Base-by-base conservation (phyloP, 768 basidiomycete species). In the Suillus bovinus region DNA sequence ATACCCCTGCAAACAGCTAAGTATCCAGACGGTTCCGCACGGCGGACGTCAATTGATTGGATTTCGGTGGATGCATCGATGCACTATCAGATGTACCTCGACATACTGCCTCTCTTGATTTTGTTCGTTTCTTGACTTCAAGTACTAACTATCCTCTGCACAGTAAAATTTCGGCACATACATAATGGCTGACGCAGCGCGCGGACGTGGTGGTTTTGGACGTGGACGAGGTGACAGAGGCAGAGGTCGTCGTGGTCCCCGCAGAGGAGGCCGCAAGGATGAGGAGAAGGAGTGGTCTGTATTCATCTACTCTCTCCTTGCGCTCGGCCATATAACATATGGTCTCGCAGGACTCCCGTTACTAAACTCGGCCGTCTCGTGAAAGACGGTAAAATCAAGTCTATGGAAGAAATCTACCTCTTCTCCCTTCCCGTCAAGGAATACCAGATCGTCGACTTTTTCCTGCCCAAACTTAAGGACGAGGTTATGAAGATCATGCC, bases 401-500 rank as follows among this genome's bases (percentile, higher is more conserved):
- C 95, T 54, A 96, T 99, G 87, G 97, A 99, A 77, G 97, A 99
- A 77, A 98, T 99, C 80, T 99, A 99, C 82, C 95, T 99, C 74
- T 99, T 99, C 89, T 99, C 97, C 31, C 91, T 99, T 67, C 96
- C 96, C 64, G 92, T 99, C 80, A 99, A 99, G 82, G 97, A 99
- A 81, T 99, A 81, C 85, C 97, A 99, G 80, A 97, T 99, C 79
- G 91, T 99, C 84, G 97, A 99, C 83, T 88, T 90, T 78, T 98
- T 99, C 93, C 87, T 99, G 54, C 97, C 97, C 70, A 93, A 93
- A 77, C 91, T 99, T 81, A 99, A 99, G 86, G 97, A 96, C 70
- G 95, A 97, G 78, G 97, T 99, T 68, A 99, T 99, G 97, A 96
- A 96, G 79, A 99, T 99, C 77, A 95, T 95, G 90, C 97, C 97